A percentile compares a stretch with the other conserved stretches of the same genome.
Conservation (phyloP, 257 asterid genomes). For the Salvia miltiorrhiza region DNA sequence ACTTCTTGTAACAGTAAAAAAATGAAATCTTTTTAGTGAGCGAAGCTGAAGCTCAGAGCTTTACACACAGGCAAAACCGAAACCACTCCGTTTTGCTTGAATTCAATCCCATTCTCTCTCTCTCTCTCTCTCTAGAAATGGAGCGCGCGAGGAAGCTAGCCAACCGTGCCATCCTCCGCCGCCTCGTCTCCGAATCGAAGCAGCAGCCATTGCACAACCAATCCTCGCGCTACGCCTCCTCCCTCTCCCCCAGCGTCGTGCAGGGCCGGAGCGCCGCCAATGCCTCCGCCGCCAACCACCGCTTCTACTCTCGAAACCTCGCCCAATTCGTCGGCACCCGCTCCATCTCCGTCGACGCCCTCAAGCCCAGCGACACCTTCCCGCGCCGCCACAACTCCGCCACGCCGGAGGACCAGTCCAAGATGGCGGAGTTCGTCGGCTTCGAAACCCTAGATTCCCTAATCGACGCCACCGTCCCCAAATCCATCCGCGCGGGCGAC, state of each 20-base stretch:
- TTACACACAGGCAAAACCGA: background rate
- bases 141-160: slow-evolving; percentile 89
- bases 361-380: slow-evolving; percentile 84
- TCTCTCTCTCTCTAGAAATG: slow-evolving; percentile 33
- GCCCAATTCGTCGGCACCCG: slow-evolving; percentile 35
- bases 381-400: slow-evolving; percentile 98
- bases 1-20: slow-evolving; percentile 28
- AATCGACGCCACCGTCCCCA: slow-evolving; percentile 92
- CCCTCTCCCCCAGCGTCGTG: slow-evolving; percentile 61
- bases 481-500: slow-evolving; percentile 59
- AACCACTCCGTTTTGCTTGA: slow-evolving; percentile 18
- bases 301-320: slow-evolving; percentile 16
- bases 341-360: slow-evolving; percentile 71
- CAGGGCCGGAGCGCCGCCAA: slow-evolving; percentile 22
- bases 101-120: background rate
- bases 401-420: slow-evolving; percentile 77
- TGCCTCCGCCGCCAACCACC: background rate
- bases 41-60: background rate
- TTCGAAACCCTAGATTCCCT: slow-evolving; percentile 52
- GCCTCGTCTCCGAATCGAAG: slow-evolving; percentile 64
- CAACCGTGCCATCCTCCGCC: slow-evolving; percentile 67
- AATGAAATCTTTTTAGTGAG: slow-evolving; percentile 10
- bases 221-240: slow-evolving; percentile 71
- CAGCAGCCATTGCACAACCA: slow-evolving; percentile 47
- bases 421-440: slow-evolving; percentile 81